Conservation (phyloP, 2,329 filamentous ascomycete species). For the Trichoderma sp. region DNA sequence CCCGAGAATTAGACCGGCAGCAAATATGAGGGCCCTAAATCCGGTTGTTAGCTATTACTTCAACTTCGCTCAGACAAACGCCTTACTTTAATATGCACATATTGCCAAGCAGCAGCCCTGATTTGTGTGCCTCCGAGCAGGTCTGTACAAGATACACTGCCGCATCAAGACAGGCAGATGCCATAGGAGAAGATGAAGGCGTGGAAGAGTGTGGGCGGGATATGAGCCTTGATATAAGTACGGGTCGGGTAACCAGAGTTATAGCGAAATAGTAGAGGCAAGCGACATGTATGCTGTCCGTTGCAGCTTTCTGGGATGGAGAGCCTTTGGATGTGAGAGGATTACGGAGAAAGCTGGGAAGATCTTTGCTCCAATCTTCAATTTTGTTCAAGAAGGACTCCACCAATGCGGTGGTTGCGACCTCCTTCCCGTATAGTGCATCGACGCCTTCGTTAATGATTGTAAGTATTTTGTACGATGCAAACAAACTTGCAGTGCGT, state of each 20-base stretch:
- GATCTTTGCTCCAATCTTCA: conserved; percentile 43
- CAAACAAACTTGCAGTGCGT: conserved; percentile 31
- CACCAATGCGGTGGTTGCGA: conserved; percentile 31
- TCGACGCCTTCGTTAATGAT: conserved; percentile 45
- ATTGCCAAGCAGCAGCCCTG: conserved; percentile 46
- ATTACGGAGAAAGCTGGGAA: conserved; percentile 37
- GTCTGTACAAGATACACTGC: conserved; percentile 54
- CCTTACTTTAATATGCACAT: conserved; percentile 59
- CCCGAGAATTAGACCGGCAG: conserved; percentile 54
- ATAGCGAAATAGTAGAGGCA: conserved; percentile 59
- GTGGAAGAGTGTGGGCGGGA: conserved; percentile 32
- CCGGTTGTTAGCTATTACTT: neutral
- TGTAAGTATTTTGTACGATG: conserved; percentile 41
- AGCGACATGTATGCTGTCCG: conserved; percentile 52
- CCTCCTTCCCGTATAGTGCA: conserved; percentile 40
- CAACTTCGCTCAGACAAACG: accelerated
- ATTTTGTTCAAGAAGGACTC: conserved; percentile 42
- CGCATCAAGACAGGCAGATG: conserved; percentile 53
- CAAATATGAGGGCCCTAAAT: conserved; percentile 51
- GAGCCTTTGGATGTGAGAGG: neutral
- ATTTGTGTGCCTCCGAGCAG: conserved; percentile 46
- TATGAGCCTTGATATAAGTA: conserved; percentile 50
- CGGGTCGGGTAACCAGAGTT: conserved; percentile 53
- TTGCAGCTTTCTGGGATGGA: conserved; percentile 32
- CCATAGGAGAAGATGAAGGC: conserved; percentile 38